Percentiles rank a stretch among this genome's conserved stretches.
Evolutionary conservation across 1,284 basidiomycete species (phyloP).

Genomic region (Cryptococcus jaspeensis): DNA sequence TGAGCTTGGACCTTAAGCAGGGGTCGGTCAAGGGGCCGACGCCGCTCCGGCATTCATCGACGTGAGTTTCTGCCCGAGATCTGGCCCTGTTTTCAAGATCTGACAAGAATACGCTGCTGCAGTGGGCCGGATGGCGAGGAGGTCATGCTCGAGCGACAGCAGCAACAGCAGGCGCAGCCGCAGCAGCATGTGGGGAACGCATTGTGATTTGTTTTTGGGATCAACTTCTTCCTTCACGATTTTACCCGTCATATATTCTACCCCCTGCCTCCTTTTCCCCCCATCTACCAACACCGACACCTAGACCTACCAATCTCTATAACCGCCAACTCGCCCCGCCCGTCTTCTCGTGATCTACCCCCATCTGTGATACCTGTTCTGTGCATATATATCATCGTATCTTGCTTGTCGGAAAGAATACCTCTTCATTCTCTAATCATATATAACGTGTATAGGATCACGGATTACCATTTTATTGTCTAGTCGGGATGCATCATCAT

Average conservation of each 20-base stretch:
- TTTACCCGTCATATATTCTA: background rate
- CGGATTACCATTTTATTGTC: too few relatives aligned
- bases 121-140: conserved; percentile 2
- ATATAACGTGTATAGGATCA: too few relatives aligned
- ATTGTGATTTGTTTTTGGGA: conserved; percentile 1
- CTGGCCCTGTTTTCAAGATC: background rate
- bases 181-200: conserved; percentile 7
- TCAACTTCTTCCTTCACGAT: background rate
- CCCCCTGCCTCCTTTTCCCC: background rate
- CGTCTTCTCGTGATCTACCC: too few relatives aligned
- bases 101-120: background rate
- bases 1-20: conserved; percentile 7
- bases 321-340: conserved; percentile 25
- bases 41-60: conserved; percentile 17
- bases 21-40: conserved; percentile 12
- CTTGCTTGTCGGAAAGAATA: too few relatives aligned
- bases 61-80: conserved; percentile 14
- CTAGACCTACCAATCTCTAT: background rate
- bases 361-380: too few relatives aligned
- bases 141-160: background rate
- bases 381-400: too few relatives aligned
- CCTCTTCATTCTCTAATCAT: too few relatives aligned
- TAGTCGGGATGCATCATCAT: too few relatives aligned
- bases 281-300: background rate
- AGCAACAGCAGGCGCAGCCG: too few relatives aligned